Conservation (phyloP, 2,329 filamentous ascomycete genomes). For the Aspergillus ruber region DNA sequence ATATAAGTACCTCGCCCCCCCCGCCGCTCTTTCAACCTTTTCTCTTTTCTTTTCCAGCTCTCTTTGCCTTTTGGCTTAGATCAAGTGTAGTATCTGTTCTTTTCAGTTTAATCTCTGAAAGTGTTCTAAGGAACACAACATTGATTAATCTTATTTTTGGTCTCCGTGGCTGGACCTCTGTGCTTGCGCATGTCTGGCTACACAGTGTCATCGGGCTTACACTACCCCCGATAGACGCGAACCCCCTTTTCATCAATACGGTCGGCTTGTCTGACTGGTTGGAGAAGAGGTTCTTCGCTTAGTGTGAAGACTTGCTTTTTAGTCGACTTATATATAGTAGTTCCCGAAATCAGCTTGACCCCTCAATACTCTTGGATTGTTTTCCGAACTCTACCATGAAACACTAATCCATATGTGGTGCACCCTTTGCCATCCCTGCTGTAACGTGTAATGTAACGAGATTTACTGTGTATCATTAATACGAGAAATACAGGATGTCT, state of each 20-base stretch:
- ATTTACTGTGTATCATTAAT: too few species aligned
- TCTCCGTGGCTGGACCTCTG: slow-evolving; percentile 52
- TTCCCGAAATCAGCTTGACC: too few species aligned
- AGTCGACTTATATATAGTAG: too few species aligned
- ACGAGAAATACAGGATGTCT: too few species aligned
- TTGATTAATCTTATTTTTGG: slow-evolving; percentile 82
- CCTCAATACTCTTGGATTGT: too few species aligned
- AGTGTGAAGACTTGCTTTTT: too few species aligned
- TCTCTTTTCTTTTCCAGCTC: slow-evolving; percentile 44
- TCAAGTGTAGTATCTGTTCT: slow-evolving; percentile 96
- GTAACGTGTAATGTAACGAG: too few species aligned
- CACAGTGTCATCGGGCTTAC: slow-evolving; percentile 72
- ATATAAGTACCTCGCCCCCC: slow-evolving; percentile 26
- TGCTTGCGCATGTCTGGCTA: slow-evolving; percentile 61
- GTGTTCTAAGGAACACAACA: slow-evolving; percentile 63
- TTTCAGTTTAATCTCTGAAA: slow-evolving; percentile 97
- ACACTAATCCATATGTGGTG: too few species aligned
- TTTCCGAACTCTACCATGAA: too few species aligned
- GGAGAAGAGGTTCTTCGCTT: slow-evolving; percentile 47
- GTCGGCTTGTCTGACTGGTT: slow-evolving; percentile 47
- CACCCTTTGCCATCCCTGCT: too few species aligned
- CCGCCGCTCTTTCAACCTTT: slow-evolving; percentile 28
- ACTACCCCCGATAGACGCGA: slow-evolving; percentile 70
- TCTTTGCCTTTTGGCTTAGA: slow-evolving; percentile 64
- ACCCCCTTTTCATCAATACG: slow-evolving; percentile 56